Evolutionary conservation across 2,329 filamentous ascomycete genomes (phyloP), one percentile per base, ranked within the genome.

Genomic region (Xylaria hypoxylon): DNA sequence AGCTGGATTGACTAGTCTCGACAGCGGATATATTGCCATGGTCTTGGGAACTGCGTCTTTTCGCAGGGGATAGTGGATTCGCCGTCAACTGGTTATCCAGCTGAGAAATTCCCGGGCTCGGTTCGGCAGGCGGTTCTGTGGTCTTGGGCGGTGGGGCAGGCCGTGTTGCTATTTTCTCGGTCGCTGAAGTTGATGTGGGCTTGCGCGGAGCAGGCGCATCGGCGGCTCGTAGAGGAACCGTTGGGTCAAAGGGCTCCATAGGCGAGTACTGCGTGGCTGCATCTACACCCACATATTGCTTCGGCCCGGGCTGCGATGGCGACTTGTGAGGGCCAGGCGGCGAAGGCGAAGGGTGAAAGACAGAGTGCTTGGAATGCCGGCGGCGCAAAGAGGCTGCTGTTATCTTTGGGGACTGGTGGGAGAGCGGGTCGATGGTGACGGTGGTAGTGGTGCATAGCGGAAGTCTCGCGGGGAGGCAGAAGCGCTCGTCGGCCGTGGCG

Each of bases 401-500:
- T 74, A 79, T 78, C 76, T 80, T 76, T 44, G 76, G 80, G 66
- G 80, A 82, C 66, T 79, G 79, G 70, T 75, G 77, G 80, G 80
- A 68, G 81, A 81, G 71, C 79, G 79, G 69, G 75, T 77, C 24
- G 59, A 59, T 7, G 66, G 63, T 53, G 67, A 64, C 17, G 56
- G 52, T 26, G 65, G 65, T 2, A 53, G 59, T 72, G 84, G 78
- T 73, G 81, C 81, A 82, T 84, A 84, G 74, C 83, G 82, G 76
- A 83, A 80, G 73, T 79, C 78, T 72, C 74, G 79, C 68, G 85
- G 84, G 57, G 85, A 87, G 40, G 65, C 51, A 59, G 65, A 70
- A 75, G 83, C 81, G 81, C 82, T 86, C 79, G 83, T 80, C 72
- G 84, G 80, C 75, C 79, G 78, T 76, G 83, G 76, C 74, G 84